Evolutionary conservation across 768 basidiomycete genomes (phyloP).

Genomic region (Kwoniella pini): DNA sequence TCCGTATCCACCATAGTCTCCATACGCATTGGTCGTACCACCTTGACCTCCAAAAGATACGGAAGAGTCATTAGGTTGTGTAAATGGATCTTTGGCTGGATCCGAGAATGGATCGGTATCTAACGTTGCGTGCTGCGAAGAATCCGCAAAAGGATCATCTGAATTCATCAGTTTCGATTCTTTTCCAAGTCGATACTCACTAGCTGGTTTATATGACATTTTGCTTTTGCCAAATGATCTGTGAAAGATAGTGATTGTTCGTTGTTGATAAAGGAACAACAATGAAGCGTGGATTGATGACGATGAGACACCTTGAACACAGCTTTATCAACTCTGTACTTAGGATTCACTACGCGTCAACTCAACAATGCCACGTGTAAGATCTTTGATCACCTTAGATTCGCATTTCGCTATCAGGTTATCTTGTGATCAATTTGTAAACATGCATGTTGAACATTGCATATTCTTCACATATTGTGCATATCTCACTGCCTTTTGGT

Average conservation of each 20-base stretch:
- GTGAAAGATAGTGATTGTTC: not conserved
- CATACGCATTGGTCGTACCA: slow-evolving; percentile 7
- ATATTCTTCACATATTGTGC: slow-evolving; percentile 1
- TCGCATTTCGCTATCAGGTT: too few relatives aligned
- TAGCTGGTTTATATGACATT: slow-evolving; percentile 17
- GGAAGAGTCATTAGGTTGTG: slow-evolving; percentile 40
- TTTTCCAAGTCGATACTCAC: slow-evolving; percentile 7
- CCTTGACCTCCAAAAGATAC: slow-evolving; percentile 38
- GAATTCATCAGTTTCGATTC: not conserved
- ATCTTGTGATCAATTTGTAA: too few relatives aligned
- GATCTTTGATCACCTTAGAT: too few relatives aligned
- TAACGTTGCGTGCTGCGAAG: slow-evolving; percentile 26
- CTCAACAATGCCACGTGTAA: slow-evolving; percentile 9
- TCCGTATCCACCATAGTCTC: slow-evolving; percentile 19
- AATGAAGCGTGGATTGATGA: not conserved
- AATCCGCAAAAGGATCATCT: slow-evolving; percentile 32
- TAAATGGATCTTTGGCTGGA: slow-evolving; percentile 43
- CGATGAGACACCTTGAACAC: slow-evolving; percentile 1
- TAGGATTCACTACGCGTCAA: not conserved
- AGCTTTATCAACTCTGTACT: not conserved
- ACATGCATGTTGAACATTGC: too few relatives aligned
- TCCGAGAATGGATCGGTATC: slow-evolving; percentile 50
- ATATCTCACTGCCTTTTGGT: too few relatives aligned
- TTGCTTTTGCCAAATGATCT: not conserved
- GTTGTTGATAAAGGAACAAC: slow-evolving; percentile 1